A percentile compares a stretch with the other conserved stretches of the same genome.
These are phyloP conservation scores for Moesziomyces antarcticus DNA, from an alignment of 1,284 basidiomycete genomes.

Conservation along the genomic window DNA sequence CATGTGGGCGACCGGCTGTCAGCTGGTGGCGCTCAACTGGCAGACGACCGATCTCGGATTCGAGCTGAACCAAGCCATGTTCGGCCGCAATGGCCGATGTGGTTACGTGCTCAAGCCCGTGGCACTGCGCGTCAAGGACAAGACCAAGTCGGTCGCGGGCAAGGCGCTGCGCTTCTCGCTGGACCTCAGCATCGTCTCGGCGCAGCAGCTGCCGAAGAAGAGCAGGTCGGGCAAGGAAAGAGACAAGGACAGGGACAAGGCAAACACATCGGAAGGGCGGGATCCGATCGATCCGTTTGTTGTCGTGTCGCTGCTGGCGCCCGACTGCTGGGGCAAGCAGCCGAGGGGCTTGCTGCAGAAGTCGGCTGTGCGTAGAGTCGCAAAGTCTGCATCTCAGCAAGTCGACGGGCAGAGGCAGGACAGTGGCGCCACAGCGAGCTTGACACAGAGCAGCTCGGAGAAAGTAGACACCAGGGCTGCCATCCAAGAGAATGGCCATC, in stretches of 20 bases:
- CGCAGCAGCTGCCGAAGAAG: conserved; percentile 82
- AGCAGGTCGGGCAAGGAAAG: conserved; percentile 36
- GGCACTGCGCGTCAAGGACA: conserved; percentile 75
- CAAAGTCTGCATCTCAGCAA: not conserved
- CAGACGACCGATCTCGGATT: conserved; percentile 78
- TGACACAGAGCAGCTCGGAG: too few relatives aligned
- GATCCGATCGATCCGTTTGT: conserved; percentile 60
- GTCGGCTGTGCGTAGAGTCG: not conserved
- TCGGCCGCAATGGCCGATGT: conserved; percentile 82
- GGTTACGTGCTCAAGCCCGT: conserved; percentile 93
- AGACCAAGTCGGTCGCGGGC: conserved; percentile 40
- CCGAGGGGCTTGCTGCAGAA: conserved; percentile 33
- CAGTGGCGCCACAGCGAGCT: too few relatives aligned
- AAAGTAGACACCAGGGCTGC: too few relatives aligned
- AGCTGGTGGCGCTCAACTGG: conserved; percentile 98
- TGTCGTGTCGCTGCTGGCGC: conserved; percentile 46
- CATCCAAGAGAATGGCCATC: too few relatives aligned
- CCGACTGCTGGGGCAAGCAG: conserved; percentile 55
- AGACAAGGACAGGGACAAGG: conserved; percentile 38
- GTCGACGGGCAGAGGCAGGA: not conserved
- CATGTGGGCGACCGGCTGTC: conserved; percentile 89
- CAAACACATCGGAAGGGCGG: conserved; percentile 18
- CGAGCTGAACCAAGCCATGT: conserved; percentile 94
- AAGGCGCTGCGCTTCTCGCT: conserved; percentile 46
- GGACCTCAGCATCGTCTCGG: conserved; percentile 77